A percentile compares a stretch with the other conserved stretches of the same genome.
phyloP scores from a whole-genome alignment of 2,329 filamentous ascomycete species.

The Fusarium avenaceum region DNA sequence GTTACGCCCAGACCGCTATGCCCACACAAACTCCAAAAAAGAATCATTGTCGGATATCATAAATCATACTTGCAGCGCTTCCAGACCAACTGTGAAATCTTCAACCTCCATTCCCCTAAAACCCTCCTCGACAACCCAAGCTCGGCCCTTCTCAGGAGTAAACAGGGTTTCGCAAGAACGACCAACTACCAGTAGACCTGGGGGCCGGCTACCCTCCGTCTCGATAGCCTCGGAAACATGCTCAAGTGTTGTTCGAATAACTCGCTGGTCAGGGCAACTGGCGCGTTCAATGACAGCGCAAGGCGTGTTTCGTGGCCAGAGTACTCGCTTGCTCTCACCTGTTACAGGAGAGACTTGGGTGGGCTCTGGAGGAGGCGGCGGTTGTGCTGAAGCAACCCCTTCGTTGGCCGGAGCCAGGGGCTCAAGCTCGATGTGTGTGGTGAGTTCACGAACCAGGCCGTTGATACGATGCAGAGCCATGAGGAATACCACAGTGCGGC shows the following conservation, averaged over 20 bases:
- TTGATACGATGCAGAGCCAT: conserved; percentile 92
- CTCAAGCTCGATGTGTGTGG: conserved; percentile 57
- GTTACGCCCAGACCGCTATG: conserved; percentile 33
- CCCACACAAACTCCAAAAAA: conserved; percentile 29
- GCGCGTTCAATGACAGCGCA: conserved; percentile 95
- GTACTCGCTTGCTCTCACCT: conserved; percentile 48
- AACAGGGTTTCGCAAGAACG: conserved; percentile 84
- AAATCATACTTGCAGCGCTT: conserved; percentile 42
- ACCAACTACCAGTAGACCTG: conserved; percentile 88
- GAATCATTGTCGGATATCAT: background rate
- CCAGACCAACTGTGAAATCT: conserved; percentile 43
- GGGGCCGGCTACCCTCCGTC: conserved; percentile 88
- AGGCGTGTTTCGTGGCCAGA: conserved; percentile 84
- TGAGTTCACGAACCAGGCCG: conserved; percentile 80
- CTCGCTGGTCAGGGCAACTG: conserved; percentile 92
- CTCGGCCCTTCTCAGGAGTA: conserved; percentile 66
- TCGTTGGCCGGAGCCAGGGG: conserved; percentile 42
- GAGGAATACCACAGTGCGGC: conserved; percentile 89
- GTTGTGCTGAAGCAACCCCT: conserved; percentile 31
- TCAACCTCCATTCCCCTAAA: conserved; percentile 78
- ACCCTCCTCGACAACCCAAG: conserved; percentile 90
- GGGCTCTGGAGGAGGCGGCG: conserved; percentile 29
- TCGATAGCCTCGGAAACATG: conserved; percentile 87
- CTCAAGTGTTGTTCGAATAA: conserved; percentile 87
- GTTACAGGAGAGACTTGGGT: conserved; percentile 4